Evolutionary conservation across 371 early-diverging fungal species (phyloP).

Genomic region (Globomyces sp.): DNA sequence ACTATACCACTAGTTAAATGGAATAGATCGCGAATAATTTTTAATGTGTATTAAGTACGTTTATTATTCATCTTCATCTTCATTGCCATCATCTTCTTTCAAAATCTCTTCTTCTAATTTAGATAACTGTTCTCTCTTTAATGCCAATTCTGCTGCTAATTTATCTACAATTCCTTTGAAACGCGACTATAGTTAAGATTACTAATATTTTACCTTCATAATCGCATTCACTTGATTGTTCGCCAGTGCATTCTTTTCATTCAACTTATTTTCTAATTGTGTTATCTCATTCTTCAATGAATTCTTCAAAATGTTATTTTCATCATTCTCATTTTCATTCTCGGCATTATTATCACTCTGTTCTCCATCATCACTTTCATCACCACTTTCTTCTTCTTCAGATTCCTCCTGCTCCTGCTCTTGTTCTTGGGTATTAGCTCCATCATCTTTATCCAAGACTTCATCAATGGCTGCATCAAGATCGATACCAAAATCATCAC

Average conservation of each 20-base stretch:
- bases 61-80: conserved; percentile 1
- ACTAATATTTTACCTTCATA: conserved; percentile 37
- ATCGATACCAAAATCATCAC: conserved; percentile 25
- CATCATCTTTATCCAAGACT: conserved; percentile 22
- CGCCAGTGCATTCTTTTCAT: conserved; percentile 30
- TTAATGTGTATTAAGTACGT: too few relatives aligned
- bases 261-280: conserved; percentile 30
- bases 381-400: conserved; percentile 24
- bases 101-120: conserved; percentile 13
- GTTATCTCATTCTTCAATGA: conserved; percentile 30
- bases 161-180: conserved; percentile 39
- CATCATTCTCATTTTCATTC: conserved; percentile 34
- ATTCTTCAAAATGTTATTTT: conserved; percentile 17
- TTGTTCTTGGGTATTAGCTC: conserved; percentile 39
- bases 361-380: conserved; percentile 23
- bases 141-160: conserved; percentile 26
- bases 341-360: conserved; percentile 32
- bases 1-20: too few relatives aligned
- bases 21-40: too few relatives aligned
- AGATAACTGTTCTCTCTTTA: conserved; percentile 7
- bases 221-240: conserved; percentile 39
- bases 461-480: conserved; percentile 19
- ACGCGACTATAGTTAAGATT: conserved; percentile 26
- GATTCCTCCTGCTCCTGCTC: conserved; percentile 39
- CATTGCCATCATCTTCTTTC: conserved; percentile 3